Base-by-base conservation (phyloP, 2,329 filamentous ascomycete species). In the Pestalotiopsis sp. region DNA sequence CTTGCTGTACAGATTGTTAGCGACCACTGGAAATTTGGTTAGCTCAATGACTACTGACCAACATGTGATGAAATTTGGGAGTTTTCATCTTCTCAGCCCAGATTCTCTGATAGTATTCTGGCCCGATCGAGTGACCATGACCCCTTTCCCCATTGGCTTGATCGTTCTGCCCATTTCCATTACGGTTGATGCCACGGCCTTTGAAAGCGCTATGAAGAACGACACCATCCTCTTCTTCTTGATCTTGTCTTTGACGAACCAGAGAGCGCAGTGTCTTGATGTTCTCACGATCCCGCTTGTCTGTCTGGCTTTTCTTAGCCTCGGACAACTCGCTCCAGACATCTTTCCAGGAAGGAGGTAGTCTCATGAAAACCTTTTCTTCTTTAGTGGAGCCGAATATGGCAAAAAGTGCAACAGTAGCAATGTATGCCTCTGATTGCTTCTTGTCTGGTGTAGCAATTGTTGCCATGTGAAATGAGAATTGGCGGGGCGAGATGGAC, bases 371-470 rank as follows among this genome's bases (percentile, higher is more conserved):
- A 2, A 93, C 89, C 78, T 97, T 98, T 71, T 97, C 94, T 75
- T 98, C 95, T 74, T 93, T 96, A 0, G 89, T 81, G 17, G 90
- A 87, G 1, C 90, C 89, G 72, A 94, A 97, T 0, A 97, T 85
- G 56, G 93, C 86, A 78, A 97, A 98, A 1, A 99, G 82, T 1
- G 92, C 93, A 13, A 89, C 86, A 0, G 94, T 97, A 5, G 94
- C 93, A 57, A 96, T 87, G 73, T 91, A 98, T 1, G 91, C 91
- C 79, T 98, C 95, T 5, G 96, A 97, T 77, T 99, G 95, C 72
- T 91, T 90, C 13, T 85, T 73, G 66, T 94, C 92, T 0, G 94
- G 89, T 0, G 94, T 92, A 12, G 94, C 92, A 58, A 97, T 80
- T 0, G 86, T 85, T 4, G 82, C 85, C 92, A 98, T 97, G 57